These are phyloP conservation scores for Cladosporium austrohemisphaericum DNA, from an alignment of 2,329 filamentous ascomycete species.

Conservation along the genomic window DNA sequence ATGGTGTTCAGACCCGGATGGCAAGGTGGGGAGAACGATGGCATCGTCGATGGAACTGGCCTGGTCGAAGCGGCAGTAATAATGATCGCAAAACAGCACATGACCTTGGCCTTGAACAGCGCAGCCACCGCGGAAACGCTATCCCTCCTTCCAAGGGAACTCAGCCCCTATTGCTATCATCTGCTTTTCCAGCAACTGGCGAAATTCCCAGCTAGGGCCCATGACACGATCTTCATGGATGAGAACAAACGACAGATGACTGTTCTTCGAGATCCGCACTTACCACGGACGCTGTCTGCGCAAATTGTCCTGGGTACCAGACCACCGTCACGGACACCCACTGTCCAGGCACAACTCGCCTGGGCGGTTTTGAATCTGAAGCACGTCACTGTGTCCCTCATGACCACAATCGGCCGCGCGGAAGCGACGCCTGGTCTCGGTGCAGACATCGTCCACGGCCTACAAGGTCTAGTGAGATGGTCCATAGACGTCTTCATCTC, in stretches of 20 bases:
- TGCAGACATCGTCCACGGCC: slow-evolving; percentile 65
- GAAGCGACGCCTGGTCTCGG: slow-evolving; percentile 8
- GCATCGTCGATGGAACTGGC: slow-evolving; percentile 24
- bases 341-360: slow-evolving; percentile 68
- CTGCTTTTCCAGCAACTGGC: slow-evolving; percentile 63
- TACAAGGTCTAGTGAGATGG: slow-evolving; percentile 77
- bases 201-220: slow-evolving; percentile 64
- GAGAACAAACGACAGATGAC: slow-evolving; percentile 57
- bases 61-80: slow-evolving; percentile 31
- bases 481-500: slow-evolving; percentile 62
- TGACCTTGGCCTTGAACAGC: slow-evolving; percentile 38
- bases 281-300: slow-evolving; percentile 1
- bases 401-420: slow-evolving; percentile 17
- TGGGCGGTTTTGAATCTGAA: slow-evolving; percentile 72
- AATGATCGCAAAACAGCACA: slow-evolving; percentile 33
- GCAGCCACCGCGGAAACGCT: slow-evolving; percentile 49
- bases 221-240: slow-evolving; percentile 78
- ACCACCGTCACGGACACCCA: slow-evolving; percentile 40
- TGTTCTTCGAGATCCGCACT: slow-evolving; percentile 61
- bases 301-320: slow-evolving; percentile 9
- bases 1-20: slow-evolving; percentile 30
- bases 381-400: slow-evolving; percentile 46
- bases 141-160: slow-evolving; percentile 36
- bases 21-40: slow-evolving; percentile 26
- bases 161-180: slow-evolving; percentile 58